Evolutionary conservation across 108 stramenopile species (phyloP), one percentile per base, ranked within the genome.

Genomic region (Fragilaria crotonensis): DNA sequence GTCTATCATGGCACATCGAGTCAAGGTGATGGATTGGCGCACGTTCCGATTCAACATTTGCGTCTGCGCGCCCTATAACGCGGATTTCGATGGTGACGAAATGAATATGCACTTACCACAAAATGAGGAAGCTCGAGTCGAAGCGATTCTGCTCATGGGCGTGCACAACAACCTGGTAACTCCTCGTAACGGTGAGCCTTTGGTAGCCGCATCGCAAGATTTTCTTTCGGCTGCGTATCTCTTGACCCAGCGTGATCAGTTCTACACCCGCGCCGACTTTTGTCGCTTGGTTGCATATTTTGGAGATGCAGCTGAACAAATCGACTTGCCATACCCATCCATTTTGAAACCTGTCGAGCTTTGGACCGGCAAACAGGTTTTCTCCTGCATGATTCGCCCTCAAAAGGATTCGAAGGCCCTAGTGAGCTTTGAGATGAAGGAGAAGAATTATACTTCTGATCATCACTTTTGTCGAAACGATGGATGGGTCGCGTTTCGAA

Each of bases 21-120:
- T 84, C 2, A 96, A 95, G 70, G 92, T 99, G 36, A 68, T 96
- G 76, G 84, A 90, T 19, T 96, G 92, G 90, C 54, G 94, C 29
- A 98, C 98, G 0, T 97, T 99, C 66, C 86, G 97, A 19, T 98
- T 99, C 89, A 99, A 99, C 67, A 97, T 95, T 62, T 97, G 96
- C 62, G 97, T 96, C 46, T 99, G 98, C 77, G 90, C 93, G 32
- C 97, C 98, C 5, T 99, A 97, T 74, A 98, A 98, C 66, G 97
- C 95, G 30, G 98, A 99, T 65, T 99, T 99, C 64, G 97, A 99
- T 71, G 98, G 98, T 41, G 98, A 99, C 71, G 98, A 99, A 75
- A 99, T 99, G 96, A 98, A 99, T 65, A 84, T 99, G 90, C 98
- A 99, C 75, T 63, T 98, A 19, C 98, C 98, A 14, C 98, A 99